Evolutionary conservation across 1,139 yeast species (phyloP), one percentile per base, ranked within the genome.

Genomic region (Saccharomycopsis hybrid): DNA sequence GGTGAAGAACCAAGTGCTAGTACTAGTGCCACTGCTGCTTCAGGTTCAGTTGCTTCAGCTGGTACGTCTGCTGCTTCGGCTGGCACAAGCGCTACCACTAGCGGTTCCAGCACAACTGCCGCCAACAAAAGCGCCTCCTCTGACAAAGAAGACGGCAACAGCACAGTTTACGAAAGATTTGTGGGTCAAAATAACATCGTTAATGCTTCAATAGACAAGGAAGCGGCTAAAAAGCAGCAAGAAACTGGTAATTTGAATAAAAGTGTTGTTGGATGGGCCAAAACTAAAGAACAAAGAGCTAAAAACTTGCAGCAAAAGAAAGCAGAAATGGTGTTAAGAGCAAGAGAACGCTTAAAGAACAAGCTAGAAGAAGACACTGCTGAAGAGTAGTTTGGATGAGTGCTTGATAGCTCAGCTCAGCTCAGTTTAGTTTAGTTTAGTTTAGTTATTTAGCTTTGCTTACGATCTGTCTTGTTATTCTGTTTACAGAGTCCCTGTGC

Each of bases 241-340:
- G 24, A 36, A 5, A 24, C 9, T 5, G 39, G 39, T 9, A 36
- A 47, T 30, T 42, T 48, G 27, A 40, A 24, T 4, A 48, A 41
- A 44, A 47, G 37, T 5, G 46, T 47, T 2, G 47, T 39, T 5
- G 56, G 55, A 25, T 73, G 78, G 77, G 63, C 66, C 13, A 62
- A 60, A 36, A 60, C 66, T 29, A 66, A 70, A 44, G 69, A 64
- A 43, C 68, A 66, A 52, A 67, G 77, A 50, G 69, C 68, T 47
- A 60, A 61, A 43, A 69, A 68, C 44, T 65, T 77, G 49, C 69
- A 68, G 45, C 67, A 67, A 46, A 77, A 74, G 62, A 76, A 75
- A 50, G 71, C 72, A 48, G 73, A 73, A 45, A 72, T 78, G 78
- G 69, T 77, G 42, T 55, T 71, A 48, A 66, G 67, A 50, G 82